A percentile compares a stretch with the other conserved stretches of the same genome.
Evolutionary conservation across 306 rosid species (phyloP).

Genomic region (Prunus padus): DNA sequence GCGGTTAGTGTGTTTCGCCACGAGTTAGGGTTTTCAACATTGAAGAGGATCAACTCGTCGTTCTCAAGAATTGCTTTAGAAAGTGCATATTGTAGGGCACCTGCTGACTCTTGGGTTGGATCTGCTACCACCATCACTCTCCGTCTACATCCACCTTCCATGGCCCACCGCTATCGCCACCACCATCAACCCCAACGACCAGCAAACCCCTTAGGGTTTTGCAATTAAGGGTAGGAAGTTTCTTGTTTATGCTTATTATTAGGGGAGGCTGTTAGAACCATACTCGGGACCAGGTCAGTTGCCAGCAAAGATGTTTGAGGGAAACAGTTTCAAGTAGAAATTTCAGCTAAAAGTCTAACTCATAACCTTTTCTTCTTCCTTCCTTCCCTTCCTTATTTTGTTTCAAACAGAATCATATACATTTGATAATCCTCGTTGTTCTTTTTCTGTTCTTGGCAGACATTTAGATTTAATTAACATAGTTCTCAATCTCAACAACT

Average conservation of each 20-base stretch:
- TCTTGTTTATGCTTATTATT: slow-evolving; percentile 30
- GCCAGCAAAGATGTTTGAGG: slow-evolving; percentile 11
- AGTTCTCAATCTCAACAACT: not conserved
- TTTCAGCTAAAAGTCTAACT: not conserved
- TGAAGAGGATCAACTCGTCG: slow-evolving; percentile 74
- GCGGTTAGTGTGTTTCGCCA: slow-evolving; percentile 51
- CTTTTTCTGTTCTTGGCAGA: not conserved
- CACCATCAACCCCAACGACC: slow-evolving; percentile 12
- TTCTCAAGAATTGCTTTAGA: slow-evolving; percentile 53
- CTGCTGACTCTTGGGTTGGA: slow-evolving; percentile 67
- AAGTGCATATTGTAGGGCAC: slow-evolving; percentile 68
- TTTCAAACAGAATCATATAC: not conserved
- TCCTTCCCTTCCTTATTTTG: not conserved
- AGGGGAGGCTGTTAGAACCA: slow-evolving; percentile 7
- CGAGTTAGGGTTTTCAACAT: slow-evolving; percentile 45
- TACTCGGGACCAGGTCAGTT: slow-evolving; percentile 54
- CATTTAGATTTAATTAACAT: not conserved
- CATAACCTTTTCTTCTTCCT: not conserved
- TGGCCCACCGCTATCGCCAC: slow-evolving; percentile 18
- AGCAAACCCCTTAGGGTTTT: slow-evolving; percentile 6
- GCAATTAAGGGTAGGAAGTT: slow-evolving; percentile 8
- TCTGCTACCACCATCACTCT: slow-evolving; percentile 76
- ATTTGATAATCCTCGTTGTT: not conserved
- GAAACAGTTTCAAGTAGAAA: not conserved
- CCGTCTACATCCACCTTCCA: slow-evolving; percentile 33